Evolutionary conservation across 305 asterid genomes (phyloP), one percentile per base, ranked within the genome.

Genomic region (Solanum hybrid): DNA sequence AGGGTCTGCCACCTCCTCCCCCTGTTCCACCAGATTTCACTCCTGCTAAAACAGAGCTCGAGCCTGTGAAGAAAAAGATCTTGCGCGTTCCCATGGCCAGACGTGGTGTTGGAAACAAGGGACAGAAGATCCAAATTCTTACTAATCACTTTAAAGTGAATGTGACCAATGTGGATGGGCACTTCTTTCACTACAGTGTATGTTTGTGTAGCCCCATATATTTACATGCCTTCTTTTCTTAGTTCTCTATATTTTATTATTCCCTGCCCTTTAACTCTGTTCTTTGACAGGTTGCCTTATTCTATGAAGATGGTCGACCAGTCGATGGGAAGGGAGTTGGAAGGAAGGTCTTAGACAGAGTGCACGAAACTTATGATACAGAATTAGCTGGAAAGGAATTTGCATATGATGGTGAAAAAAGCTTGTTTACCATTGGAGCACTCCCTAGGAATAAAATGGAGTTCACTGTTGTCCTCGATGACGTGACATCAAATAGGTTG

Each of bases 101-200:
- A 17, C 90, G 89, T 3, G 87, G 90, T 33, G n/a, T 86, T 9
- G 94, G 94, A 10, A 83, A 87, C 17, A 93, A 89, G 88, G 96
- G 96, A 31, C 93, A 90, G 82, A 87, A 79, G 86, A 87, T 93
- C 10, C 88, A 88, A 6, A 78, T 93, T 34, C 78, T 93, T 17
- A 93, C 95, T 7, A 94, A 94, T 87, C 93, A 93, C 90, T 93
- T 93, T 89, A 91, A 93, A 91, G 96, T 93, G 79, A 91, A 93
- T 31, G 88, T 93, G n/a, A 83, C 89, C 26, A 86, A 89, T 45
- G 91, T 91, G 83, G 80, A 90, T 75, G 92, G 92, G 1, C 93
- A 93, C 87, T 94, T 94, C 90, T 93, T 77, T 38, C 94, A 93
- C 89, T 93, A 93, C 78, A 90, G 93, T 91, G 95, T 93, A 51